Evolutionary conservation across 2,329 filamentous ascomycete species (phyloP).

Genomic region (Metarhizium anisopliae): DNA sequence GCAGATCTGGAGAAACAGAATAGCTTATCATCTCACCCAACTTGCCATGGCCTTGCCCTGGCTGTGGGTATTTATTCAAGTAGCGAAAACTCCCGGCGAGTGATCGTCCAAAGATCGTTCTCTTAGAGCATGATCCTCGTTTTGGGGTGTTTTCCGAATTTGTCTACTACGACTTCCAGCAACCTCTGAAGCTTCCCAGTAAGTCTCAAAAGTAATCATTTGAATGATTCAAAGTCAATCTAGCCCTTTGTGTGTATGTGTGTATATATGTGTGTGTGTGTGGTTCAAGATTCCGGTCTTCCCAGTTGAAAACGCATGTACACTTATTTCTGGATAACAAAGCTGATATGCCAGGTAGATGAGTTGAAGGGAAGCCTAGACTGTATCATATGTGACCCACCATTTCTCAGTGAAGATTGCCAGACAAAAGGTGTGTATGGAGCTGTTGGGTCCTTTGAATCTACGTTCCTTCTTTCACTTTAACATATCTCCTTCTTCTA

Average conservation of each 20-base stretch:
- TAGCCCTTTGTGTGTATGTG: neutral
- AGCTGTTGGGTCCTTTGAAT: neutral
- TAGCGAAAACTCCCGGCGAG: constrained; percentile 12
- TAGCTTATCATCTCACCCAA: neutral
- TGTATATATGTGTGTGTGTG: neutral
- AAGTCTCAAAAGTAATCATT: constrained; percentile 9
- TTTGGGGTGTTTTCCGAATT: constrained; percentile 70
- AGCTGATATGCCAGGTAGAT: constrained; percentile 18
- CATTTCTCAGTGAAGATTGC: constrained; percentile 72
- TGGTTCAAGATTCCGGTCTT: neutral
- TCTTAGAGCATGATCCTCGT: constrained; percentile 67
- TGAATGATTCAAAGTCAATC: neutral
- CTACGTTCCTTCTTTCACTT: neutral
- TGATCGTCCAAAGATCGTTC: constrained; percentile 45
- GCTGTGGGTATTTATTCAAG: neutral
- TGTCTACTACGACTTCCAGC: constrained; percentile 63
- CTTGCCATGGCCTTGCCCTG: neutral
- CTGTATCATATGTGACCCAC: constrained; percentile 66
- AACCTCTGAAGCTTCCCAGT: constrained; percentile 57
- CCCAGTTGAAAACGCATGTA: neutral
- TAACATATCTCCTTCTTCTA: neutral
- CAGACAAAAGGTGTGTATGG: constrained; percentile 58
- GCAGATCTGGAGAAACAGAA: neutral
- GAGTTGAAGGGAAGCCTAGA: constrained; percentile 56
- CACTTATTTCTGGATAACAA: neutral